These are phyloP conservation scores for Patellifolia procumbens DNA, from an alignment of 179 eudicot species.

Conservation along the genomic window DNA sequence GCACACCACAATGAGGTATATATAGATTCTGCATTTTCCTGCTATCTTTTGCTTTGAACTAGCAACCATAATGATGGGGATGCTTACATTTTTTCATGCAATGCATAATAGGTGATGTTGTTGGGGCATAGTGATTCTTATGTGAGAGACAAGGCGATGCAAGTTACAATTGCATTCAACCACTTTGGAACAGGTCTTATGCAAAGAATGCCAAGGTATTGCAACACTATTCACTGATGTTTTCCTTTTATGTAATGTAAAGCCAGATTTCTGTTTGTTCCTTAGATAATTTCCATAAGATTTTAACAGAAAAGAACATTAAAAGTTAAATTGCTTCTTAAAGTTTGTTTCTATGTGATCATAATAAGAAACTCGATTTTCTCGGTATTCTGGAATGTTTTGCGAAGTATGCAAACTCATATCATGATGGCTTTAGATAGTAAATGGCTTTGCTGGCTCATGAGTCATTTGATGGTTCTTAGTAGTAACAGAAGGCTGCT, in stretches of 20 bases:
- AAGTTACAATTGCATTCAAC: conserved; percentile 57
- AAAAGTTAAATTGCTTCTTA: not conserved
- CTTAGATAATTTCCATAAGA: not conserved
- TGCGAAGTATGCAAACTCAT: no score
- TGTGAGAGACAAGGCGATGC: conserved; percentile 47
- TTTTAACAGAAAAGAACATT: not conserved
- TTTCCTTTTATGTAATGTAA: not conserved
- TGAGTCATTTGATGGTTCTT: not conserved
- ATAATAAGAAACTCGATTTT: no score
- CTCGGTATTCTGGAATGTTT: no score
- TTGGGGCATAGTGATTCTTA: conserved; percentile 53
- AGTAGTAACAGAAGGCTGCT: not conserved
- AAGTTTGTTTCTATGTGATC: no score
- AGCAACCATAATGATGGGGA: not conserved
- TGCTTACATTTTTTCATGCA: not conserved
- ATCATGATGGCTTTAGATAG: no score
- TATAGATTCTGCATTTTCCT: not conserved
- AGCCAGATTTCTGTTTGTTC: not conserved
- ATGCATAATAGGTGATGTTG: conserved; percentile 43
- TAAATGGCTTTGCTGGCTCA: not conserved
- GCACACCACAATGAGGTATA: conserved; percentile 47
- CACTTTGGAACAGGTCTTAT: conserved; percentile 48
- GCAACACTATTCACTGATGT: not conserved
- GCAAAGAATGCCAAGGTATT: conserved; percentile 56
- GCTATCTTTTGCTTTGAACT: not conserved